These are phyloP conservation scores for Aristolochia fimbriata DNA, from an alignment of 164 flowering plant species.

Conservation along the genomic window DNA sequence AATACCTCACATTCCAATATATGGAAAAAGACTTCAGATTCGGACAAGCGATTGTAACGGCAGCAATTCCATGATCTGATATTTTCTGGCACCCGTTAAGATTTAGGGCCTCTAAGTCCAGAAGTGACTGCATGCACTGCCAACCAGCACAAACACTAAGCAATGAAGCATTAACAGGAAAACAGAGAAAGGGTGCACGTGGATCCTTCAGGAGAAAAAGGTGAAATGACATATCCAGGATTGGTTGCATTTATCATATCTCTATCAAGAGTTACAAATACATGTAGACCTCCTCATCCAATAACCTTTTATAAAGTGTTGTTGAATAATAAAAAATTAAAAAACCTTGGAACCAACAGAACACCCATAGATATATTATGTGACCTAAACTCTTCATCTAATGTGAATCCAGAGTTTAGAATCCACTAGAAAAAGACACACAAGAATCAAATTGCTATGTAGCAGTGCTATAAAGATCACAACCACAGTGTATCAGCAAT, in stretches of 20 bases:
- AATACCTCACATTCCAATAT: conserved; percentile 92
- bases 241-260: background rate
- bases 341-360: background rate
- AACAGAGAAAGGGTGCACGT: background rate
- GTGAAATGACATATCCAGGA: background rate
- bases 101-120: conserved; percentile 51
- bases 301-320: background rate
- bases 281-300: background rate
- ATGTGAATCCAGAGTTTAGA: no score
- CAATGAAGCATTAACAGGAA: conserved; percentile 8
- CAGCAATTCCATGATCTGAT: conserved; percentile 67
- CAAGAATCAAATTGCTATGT: no score
- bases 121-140: conserved; percentile 33
- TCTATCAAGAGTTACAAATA: background rate
- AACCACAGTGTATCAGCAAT: no score
- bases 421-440: no score
- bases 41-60: conserved; percentile 52
- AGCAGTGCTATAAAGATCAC: no score
- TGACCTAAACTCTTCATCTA: no score
- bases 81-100: conserved; percentile 94
- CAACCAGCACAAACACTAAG: background rate
- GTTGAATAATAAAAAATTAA: background rate
- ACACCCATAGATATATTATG: background rate
- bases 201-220: background rate
- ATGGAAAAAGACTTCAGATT: conserved; percentile 59